A percentile compares a stretch with the other conserved stretches of the same genome.
Conservation (phyloP, 2,329 filamentous ascomycete species). For the Fusarium sp. region DNA sequence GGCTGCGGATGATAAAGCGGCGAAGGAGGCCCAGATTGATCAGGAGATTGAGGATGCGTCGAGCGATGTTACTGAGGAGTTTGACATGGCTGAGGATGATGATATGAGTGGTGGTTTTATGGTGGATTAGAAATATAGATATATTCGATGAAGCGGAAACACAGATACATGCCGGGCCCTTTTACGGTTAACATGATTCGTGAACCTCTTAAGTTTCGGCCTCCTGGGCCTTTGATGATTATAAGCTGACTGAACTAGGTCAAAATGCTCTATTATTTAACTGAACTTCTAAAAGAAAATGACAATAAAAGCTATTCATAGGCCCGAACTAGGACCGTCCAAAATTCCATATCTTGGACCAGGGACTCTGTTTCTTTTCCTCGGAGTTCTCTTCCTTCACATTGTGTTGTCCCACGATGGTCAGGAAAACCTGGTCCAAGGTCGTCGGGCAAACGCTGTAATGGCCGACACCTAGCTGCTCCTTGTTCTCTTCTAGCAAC, state of each 20-base stretch:
- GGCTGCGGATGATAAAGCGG: slow-evolving; percentile 55
- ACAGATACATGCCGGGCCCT: too few relatives aligned
- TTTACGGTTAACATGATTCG: too few relatives aligned
- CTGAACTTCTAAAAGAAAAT: not conserved
- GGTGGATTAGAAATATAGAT: slow-evolving; percentile 50
- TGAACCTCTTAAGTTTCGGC: not conserved
- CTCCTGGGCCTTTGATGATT: not conserved
- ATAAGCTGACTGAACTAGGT: not conserved
- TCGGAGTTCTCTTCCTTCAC: slow-evolving; percentile 78
- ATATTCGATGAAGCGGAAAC: not conserved
- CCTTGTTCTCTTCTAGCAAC: slow-evolving; percentile 77
- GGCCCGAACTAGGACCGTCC: slow-evolving; percentile 15
- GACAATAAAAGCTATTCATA: not conserved
- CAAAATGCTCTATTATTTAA: not conserved
- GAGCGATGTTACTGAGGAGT: slow-evolving; percentile 60
- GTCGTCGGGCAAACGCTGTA: slow-evolving; percentile 90
- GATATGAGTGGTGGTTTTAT: slow-evolving; percentile 63
- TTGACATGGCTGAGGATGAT: slow-evolving; percentile 58
- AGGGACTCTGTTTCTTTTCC: slow-evolving; percentile 48
- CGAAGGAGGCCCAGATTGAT: slow-evolving; percentile 55
- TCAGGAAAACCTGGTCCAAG: slow-evolving; percentile 90
- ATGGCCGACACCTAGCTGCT: slow-evolving; percentile 79
- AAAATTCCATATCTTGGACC: slow-evolving; percentile 45
- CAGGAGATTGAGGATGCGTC: slow-evolving; percentile 53
- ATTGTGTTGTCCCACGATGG: slow-evolving; percentile 84